Evolutionary conservation across 192 early-diverging fungal species (phyloP), one percentile per base, ranked within the genome.

Genomic region (Coemansia umbellata): DNA sequence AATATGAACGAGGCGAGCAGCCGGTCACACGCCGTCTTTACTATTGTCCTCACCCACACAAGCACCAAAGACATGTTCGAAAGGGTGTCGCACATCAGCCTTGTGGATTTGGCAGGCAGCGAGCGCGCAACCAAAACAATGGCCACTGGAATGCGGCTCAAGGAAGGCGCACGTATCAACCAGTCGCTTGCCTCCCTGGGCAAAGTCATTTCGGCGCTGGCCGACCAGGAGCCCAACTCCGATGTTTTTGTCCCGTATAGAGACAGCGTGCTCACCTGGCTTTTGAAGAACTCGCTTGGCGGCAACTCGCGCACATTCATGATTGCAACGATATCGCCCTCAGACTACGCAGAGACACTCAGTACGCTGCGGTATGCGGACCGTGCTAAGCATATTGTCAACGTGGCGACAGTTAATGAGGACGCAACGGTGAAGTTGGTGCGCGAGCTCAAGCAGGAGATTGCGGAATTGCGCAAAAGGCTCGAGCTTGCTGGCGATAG

Each of bases 101-200:
- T 97, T 44, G 92, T 97, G 0, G 94, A 97, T 81, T 78, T 97
- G 44, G 94, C 94, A 3, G 94, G 94, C 55, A 89, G 87, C 74
- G 94, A 97, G 68, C 84, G 94, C 15, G 91, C 92, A 2, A 86
- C 88, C 57, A 66, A 86, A 27, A 93, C 94, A 5, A 87, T 87
- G 53, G 90, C 90, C 0, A 89, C 89, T 0, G 94, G 94, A 3
- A 63, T 69, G 40, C 81, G 93, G 8, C 62, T 95, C 8, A 91
- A 89, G 54, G 94, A 97, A 74, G 94, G 92, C 21, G 91, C 90
- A 10, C 92, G 91, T 39, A 97, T 97, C 79, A 97, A 97, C 75
- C 89, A 90, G 59, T 92, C 89, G 9, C 68, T 97, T 22, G 92
- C 91, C 0, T 88, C 91, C 0, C 74, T 97, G 26, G 94, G 94